Base-by-base conservation (phyloP, 1,284 basidiomycete genomes). In the Phellinidium pouzarii region DNA sequence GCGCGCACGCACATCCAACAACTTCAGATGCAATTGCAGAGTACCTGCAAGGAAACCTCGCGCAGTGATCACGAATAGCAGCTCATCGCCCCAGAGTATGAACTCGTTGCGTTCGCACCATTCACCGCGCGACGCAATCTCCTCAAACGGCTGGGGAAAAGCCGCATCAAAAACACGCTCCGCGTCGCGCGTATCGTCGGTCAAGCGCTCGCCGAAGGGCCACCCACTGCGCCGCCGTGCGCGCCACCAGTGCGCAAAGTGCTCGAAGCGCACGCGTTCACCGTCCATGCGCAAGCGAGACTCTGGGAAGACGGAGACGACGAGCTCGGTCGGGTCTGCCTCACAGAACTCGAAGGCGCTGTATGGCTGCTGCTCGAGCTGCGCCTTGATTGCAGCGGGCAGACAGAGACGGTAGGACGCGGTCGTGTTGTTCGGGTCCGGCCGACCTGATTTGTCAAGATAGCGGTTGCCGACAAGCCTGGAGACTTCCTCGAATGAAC, bases 21-120 rank as follows among this genome's bases (percentile, higher is more conserved):
- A 41, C 43, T 57, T 59, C 31, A 59, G 52, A 43, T 55, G 55
- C 8, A 59, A 26, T 22, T 57, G 51, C 22, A 56, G 55, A 12
- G 56, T 56, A n/a, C 55, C 58, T 17, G 58, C 58, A 42, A 57
- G 49, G 31, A 55, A 57, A 11, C 55, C 54, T 2, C 58, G 25
- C 29, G 47, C 50, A 0, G 52, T 54, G 25, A 59, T 54, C 9
- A 55, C 44, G 49, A 59, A 59, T 26, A 59, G 44, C 11, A 57
- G 29, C 36, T 59, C 58, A 31, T 59, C 58, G 5, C 52, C 58
- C 58, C 58, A 59, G 11, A 59, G 50, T 14, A 29, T 29, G 41
- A 54, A 56, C 38, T 57, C 58, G 19, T 52, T 54, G n/a, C 56
- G 55, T 12, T 49, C 50, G 38, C 26, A 34, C 46, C 47, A 51